These are phyloP conservation scores for Starmerella apicola DNA, from an alignment of 805 yeast species.

Conservation along the genomic window DNA sequence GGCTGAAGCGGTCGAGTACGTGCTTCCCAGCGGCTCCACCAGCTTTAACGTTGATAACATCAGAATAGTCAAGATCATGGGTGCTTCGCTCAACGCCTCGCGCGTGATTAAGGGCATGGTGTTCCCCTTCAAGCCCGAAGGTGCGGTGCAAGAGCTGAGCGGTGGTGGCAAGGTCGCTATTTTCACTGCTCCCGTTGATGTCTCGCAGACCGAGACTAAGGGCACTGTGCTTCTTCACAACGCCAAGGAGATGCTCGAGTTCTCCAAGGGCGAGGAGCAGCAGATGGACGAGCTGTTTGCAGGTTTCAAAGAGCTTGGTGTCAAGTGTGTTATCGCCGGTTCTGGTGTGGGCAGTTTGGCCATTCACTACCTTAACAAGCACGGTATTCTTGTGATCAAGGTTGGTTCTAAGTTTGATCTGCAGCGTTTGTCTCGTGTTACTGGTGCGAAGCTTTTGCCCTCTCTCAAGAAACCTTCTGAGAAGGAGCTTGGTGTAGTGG, in stretches of 20 bases:
- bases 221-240: conserved; percentile 93
- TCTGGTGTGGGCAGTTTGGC: conserved; percentile 88
- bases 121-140: conserved; percentile 95
- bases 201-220: conserved; percentile 93
- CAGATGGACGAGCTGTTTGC: conserved; percentile 78
- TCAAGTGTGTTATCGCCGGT: conserved; percentile 86
- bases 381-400: conserved; percentile 69
- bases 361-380: conserved; percentile 80
- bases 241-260: conserved; percentile 93
- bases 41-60: conserved; percentile 81
- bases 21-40: conserved; percentile 51
- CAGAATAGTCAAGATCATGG: conserved; percentile 95
- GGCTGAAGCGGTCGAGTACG: conserved; percentile 69
- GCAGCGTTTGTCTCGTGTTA: conserved; percentile 86
- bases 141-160: conserved; percentile 54
- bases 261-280: conserved; percentile 90
- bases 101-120: conserved; percentile 94
- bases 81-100: conserved; percentile 60
- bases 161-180: conserved; percentile 74
- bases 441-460: conserved; percentile 94
- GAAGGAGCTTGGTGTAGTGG: conserved; percentile 83
- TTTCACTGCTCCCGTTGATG: conserved; percentile 87
- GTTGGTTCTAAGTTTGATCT: conserved; percentile 91
- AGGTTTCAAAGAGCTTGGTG: conserved; percentile 66
- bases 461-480: conserved; percentile 75